A percentile compares a stretch with the other conserved stretches of the same genome.
Conservation (phyloP, 768 basidiomycete species). For the Scleroderma citrinum region DNA sequence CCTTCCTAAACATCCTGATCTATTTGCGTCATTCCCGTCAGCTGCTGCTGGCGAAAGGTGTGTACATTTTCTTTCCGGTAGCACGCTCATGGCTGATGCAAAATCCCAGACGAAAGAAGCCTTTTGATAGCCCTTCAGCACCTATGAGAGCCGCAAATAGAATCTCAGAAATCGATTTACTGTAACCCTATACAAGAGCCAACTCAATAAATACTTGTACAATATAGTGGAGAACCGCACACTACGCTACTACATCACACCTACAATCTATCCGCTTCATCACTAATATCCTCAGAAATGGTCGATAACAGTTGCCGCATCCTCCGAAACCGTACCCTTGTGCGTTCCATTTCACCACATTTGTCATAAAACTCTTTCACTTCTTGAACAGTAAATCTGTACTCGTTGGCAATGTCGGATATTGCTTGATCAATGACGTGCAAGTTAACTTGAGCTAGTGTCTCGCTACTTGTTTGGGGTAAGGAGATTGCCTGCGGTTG, state of each 20-base stretch:
- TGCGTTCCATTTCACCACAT: conserved; percentile 64
- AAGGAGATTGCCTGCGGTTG: conserved; percentile 3
- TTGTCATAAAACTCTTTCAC: conserved; percentile 75
- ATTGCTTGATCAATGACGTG: conserved; percentile 67
- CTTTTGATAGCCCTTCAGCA: conserved; percentile 75
- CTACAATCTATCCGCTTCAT: conserved; percentile 6
- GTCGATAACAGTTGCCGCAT: conserved; percentile 50
- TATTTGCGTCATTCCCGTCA: conserved; percentile 95
- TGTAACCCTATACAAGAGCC: conserved; percentile 9
- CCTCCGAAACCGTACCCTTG: conserved; percentile 56
- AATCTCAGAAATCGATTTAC: conserved; percentile 56
- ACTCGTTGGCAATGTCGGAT: conserved; percentile 60
- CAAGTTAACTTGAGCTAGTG: conserved; percentile 20
- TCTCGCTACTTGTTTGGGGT: conserved; percentile 6
- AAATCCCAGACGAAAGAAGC: conserved; percentile 59
- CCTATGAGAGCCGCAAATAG: conserved; percentile 68
- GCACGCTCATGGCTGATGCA: conserved; percentile 4
- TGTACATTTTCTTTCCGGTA: conserved; percentile 19
- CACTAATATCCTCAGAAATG: conserved; percentile 17
- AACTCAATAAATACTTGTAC: background rate
- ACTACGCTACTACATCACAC: background rate
- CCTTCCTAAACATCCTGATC: conserved; percentile 89
- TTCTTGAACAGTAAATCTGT: conserved; percentile 67
- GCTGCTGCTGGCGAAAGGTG: conserved; percentile 95
- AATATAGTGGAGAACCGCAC: background rate